Base-by-base conservation (phyloP, 2,329 filamentous ascomycete genomes). In the Dothideomycetidae sp. region DNA sequence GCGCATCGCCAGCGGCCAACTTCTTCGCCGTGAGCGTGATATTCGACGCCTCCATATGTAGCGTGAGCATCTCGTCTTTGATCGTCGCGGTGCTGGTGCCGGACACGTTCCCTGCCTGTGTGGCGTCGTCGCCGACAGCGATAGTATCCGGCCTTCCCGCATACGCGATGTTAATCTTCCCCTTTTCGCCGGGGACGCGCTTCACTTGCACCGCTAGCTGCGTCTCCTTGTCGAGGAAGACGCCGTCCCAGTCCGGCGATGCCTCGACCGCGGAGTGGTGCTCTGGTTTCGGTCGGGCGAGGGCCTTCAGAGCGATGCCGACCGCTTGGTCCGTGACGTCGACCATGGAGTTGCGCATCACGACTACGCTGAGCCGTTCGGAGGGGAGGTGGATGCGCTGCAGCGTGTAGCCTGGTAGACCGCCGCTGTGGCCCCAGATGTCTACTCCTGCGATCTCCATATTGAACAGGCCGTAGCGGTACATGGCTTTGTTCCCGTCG, bases 391-490 rank as follows among this genome's bases (percentile, higher is more conserved):
- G 56, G 5, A 51, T 21, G 10, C 62, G 54, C 14, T 48, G 44
- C 10, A 60, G 49, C 13, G 59, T 50, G 47, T 58, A 66, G 5
- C 62, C 62, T 19, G 58, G 51, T 17, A 66, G 50, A 2, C 56
- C 62, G 10, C 62, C 62, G 16, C 56, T 58, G 40, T 66, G 62
- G 1, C 59, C 55, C 2, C 61, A 43, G 2, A 46, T 49, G 4
- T 45, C 33, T 3, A 54, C 46, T 1, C 50, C 53, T 1, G 44
- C 51, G 5, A 56, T 31, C 5, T 50, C 39, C 1, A 23, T 37
- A 33, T 49, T 54, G 14, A 32, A 40, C 4, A 66, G 47, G 4
- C 62, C 62, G 36, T 54, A 55, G 2, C 54, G 53, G 42, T 66
- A 66, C 3, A 28, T 23, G 1, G 61, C 58, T 5, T 42, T 30